Conservation (phyloP, 2,329 filamentous ascomycete species). For the Tolypocladium ophioglossoides region DNA sequence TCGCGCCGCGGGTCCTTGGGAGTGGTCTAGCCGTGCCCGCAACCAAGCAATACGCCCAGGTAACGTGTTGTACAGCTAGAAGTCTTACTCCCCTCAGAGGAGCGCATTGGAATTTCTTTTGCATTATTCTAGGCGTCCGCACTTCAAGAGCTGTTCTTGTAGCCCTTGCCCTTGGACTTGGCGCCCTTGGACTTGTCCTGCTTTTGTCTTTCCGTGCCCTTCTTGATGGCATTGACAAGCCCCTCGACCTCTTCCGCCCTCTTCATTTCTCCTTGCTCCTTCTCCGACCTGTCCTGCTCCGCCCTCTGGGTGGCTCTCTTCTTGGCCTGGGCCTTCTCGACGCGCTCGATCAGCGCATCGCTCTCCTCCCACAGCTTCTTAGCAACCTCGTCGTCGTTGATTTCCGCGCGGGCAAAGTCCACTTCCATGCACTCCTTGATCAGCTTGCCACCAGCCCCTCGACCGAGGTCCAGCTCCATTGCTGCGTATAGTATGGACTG, state of each 20-base stretch:
- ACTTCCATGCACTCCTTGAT: conserved; percentile 85
- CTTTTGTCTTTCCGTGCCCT: conserved; percentile 24
- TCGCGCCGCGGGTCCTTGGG: too few species aligned
- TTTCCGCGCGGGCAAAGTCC: conserved; percentile 59
- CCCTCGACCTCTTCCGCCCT: conserved; percentile 20
- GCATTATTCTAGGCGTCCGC: not conserved
- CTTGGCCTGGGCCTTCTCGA: conserved; percentile 67
- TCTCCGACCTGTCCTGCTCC: conserved; percentile 21
- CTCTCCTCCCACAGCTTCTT: conserved; percentile 86
- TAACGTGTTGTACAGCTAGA: too few species aligned
- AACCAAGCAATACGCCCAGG: too few species aligned
- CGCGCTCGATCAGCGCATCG: conserved; percentile 69
- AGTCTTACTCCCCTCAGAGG: not conserved
- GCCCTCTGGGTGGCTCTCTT: conserved; percentile 33
- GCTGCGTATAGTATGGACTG: conserved; percentile 78
- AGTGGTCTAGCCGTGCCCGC: too few species aligned
- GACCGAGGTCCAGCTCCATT: conserved; percentile 66
- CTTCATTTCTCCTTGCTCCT: conserved; percentile 22
- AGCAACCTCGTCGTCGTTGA: conserved; percentile 67
- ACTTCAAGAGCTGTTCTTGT: not conserved
- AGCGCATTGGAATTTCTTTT: not conserved
- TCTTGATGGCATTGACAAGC: conserved; percentile 34
- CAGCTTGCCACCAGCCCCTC: conserved; percentile 55
- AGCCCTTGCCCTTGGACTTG: not conserved
- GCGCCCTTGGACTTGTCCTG: conserved; percentile 3